Evolutionary conservation across 768 basidiomycete species (phyloP), one percentile per base, ranked within the genome.

Genomic region (Phylloporus sp.): DNA sequence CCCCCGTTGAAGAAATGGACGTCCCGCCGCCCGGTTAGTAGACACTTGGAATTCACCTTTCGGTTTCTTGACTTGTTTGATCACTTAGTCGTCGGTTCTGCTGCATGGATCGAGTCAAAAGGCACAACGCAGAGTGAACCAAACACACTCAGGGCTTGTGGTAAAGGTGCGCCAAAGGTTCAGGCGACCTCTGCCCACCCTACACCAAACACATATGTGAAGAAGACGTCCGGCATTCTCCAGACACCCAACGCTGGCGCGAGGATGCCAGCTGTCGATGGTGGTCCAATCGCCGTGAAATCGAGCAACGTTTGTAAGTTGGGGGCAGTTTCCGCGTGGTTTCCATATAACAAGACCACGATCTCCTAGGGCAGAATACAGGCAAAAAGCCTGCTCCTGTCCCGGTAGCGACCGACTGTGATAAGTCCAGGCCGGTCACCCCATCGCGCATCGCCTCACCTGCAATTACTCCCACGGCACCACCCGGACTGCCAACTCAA

Each of bases 21-120:
- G 67, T 61, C 28, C 57, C 61, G 0, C 65, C 60, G 21, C 61
- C 65, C 33, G 67, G 74, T 71, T 35, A 11, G 62, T 60, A 8
- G n/a, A 31, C 28, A 2, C 21, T n/a, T n/a, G n/a, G n/a, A n/a
- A n/a, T n/a, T 38, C 42, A 4, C 44, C 23, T 29, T 27, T 26
- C 7, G n/a, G n/a, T n/a, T n/a, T n/a, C n/a, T n/a, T n/a, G n/a
- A n/a, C n/a, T 3, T 27, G 31, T 15, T 23, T 17, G 37, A 11
- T 38, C 14, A 10, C n/a, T 32, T 32, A 65, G 64, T 67, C 33
- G 64, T 65, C 6, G 65, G 65, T 34, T 66, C 64, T 9, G 7
- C 48, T 11, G 54, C 39, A 4, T 66, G 64, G 64, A 55, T 26
- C 8, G 42, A 53, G 35, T 35, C n/a, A 31, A 67, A 44, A 55